phyloP scores from a whole-genome alignment of 805 yeast species.

The Candida ovalis region DNA sequence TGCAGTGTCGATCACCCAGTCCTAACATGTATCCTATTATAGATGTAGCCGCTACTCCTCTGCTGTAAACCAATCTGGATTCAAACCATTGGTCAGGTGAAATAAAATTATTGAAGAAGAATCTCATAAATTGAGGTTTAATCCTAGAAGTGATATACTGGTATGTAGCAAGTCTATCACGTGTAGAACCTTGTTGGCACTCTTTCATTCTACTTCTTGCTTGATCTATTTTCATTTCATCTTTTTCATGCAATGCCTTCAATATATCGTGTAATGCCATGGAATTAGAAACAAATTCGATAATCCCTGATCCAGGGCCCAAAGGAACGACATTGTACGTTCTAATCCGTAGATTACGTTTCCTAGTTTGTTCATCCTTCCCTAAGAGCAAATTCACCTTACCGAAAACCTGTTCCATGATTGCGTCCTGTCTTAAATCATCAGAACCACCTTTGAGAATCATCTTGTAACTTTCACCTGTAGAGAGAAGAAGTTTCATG shows the following conservation, averaged over 20 bases:
- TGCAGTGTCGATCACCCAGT: slow-evolving; percentile 92
- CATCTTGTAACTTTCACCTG: slow-evolving; percentile 57
- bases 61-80: slow-evolving; percentile 59
- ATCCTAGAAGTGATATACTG: slow-evolving; percentile 45
- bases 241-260: slow-evolving; percentile 56
- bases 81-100: slow-evolving; percentile 73
- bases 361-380: slow-evolving; percentile 52
- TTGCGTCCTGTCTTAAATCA: slow-evolving; percentile 91
- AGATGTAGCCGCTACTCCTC: slow-evolving; percentile 80
- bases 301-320: slow-evolving; percentile 82
- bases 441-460: slow-evolving; percentile 84
- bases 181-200: slow-evolving; percentile 42
- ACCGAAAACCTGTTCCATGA: slow-evolving; percentile 95
- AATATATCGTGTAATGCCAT: slow-evolving; percentile 66
- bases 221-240: slow-evolving; percentile 43
- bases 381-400: slow-evolving; percentile 70
- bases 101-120: slow-evolving; percentile 63
- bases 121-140: slow-evolving; percentile 64
- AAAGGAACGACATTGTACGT: slow-evolving; percentile 90
- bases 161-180: slow-evolving; percentile 44
- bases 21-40: slow-evolving; percentile 88
- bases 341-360: slow-evolving; percentile 58
- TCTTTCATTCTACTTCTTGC: slow-evolving; percentile 66
- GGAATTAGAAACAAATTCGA: slow-evolving; percentile 84
- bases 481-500: slow-evolving; percentile 46